Evolutionary conservation across 2,329 filamentous ascomycete species (phyloP), one percentile per base, ranked within the genome.

Genomic region (Trichoderma sp.): DNA sequence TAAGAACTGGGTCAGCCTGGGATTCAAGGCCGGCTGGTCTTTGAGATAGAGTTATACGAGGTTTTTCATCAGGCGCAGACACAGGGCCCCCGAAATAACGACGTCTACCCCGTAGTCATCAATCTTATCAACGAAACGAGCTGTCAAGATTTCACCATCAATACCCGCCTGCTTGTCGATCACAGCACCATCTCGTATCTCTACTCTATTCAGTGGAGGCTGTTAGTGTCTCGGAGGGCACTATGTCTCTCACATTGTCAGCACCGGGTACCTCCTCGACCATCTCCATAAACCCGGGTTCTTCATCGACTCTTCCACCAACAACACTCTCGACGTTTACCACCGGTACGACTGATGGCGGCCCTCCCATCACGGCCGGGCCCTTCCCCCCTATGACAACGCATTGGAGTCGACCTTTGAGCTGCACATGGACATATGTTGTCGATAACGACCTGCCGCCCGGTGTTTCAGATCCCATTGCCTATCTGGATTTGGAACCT

Each of bases 391-490:
- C 80, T 29, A 78, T 82, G 76, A 81, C 79, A 35, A 81, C 79
- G 19, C 75, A 74, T 56, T 82, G 80, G 80, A 78, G 71, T 35
- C 77, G 70, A 7, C 80, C 80, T 13, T 68, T 70, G 49, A 77
- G 73, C 64, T 82, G 80, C 70, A 81, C 79, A 14, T 82, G 79
- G 77, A 82, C 80, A 2, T 81, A 79, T 64, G 75, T 81, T 65
- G 73, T 75, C 52, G 75, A 77, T 58, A 72, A 75, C 35, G 59
- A 73, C 43, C 61, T 72, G 11, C 71, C 71, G 29, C 72, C 73
- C 55, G 76, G 72, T 3, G 71, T 72, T 31, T 71, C 73, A 10
- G 79, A 76, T 7, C 74, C 76, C 1, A 75, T 79, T 43, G 80
- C 79, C 33, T 81, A 77, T 74, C 72, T 82, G 16, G 80, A 82